These are phyloP conservation scores for Cadophora sp. DNA, from an alignment of 2,329 filamentous ascomycete species.

Conservation along the genomic window DNA sequence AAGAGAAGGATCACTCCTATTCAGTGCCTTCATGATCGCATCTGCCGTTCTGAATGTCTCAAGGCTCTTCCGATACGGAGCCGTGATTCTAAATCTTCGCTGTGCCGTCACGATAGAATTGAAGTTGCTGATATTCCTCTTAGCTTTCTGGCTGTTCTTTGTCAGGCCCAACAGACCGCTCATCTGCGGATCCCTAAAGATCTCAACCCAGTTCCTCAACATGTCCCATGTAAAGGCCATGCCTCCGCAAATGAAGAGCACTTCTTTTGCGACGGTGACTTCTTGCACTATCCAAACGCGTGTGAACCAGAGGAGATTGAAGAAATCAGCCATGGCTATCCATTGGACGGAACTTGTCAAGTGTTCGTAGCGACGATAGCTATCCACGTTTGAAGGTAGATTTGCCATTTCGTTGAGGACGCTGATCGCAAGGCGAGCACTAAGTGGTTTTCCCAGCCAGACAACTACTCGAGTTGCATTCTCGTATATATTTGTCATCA, in stretches of 20 bases:
- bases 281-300: conserved; percentile 20
- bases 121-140: background rate
- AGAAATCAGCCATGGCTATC: background rate
- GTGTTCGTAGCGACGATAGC: background rate
- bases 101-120: background rate
- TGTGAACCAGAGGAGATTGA: background rate
- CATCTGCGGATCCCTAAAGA: background rate
- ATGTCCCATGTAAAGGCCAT: background rate
- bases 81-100: background rate
- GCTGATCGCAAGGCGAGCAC: background rate
- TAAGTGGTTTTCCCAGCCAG: conserved; percentile 6
- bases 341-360: background rate
- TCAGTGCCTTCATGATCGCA: background rate
- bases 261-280: background rate
- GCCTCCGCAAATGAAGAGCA: conserved; percentile 14
- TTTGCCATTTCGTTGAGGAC: background rate
- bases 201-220: background rate
- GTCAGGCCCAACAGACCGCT: background rate
- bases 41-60: background rate
- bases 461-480: conserved; percentile 13
- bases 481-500: conserved; percentile 18
- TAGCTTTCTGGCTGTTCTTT: background rate
- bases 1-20: background rate
- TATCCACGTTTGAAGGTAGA: background rate
- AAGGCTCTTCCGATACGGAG: background rate